These are phyloP conservation scores for Arthrobotrys musiformis DNA, from an alignment of 2,329 filamentous ascomycete species.

Conservation along the genomic window DNA sequence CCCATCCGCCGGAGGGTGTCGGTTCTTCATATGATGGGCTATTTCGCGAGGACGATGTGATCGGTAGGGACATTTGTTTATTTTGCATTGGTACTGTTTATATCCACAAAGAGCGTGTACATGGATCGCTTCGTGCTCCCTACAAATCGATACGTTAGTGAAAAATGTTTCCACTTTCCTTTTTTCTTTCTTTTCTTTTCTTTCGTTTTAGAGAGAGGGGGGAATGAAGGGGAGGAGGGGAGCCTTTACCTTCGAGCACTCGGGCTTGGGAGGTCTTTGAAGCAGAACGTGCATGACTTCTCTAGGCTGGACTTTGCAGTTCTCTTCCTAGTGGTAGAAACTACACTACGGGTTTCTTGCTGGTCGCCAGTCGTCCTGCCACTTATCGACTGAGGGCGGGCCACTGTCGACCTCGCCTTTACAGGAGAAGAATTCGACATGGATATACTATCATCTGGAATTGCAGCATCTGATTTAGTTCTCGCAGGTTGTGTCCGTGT, in stretches of 20 bases:
- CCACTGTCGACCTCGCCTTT: background rate
- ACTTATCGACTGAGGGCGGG: constrained; percentile 11
- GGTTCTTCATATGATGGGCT: constrained; percentile 36
- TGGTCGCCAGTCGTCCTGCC: constrained; percentile 18
- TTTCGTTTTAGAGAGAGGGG: too few relatives aligned
- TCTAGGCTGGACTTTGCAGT: background rate
- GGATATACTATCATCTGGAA: background rate
- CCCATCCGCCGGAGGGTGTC: constrained; percentile 7
- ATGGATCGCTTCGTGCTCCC: constrained; percentile 48
- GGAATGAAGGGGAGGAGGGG: too few relatives aligned
- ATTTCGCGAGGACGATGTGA: constrained; percentile 48
- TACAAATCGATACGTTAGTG: background rate
- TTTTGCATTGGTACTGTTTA: constrained; percentile 50
- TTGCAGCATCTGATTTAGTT: constrained; percentile 19
- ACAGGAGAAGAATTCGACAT: constrained; percentile 25
- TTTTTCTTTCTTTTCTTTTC: too few relatives aligned
- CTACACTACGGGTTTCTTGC: constrained; percentile 37
- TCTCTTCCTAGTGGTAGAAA: constrained; percentile 24
- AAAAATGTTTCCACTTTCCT: too few relatives aligned
- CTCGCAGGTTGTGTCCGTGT: constrained; percentile 1
- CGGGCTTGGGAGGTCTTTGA: constrained; percentile 39
- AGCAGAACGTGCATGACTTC: constrained; percentile 39
- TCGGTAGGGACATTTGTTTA: constrained; percentile 16
- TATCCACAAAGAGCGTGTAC: constrained; percentile 24
- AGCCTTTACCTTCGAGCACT: constrained; percentile 50